Conservation (phyloP, 306 rosid species). For the Quercus glauca region DNA sequence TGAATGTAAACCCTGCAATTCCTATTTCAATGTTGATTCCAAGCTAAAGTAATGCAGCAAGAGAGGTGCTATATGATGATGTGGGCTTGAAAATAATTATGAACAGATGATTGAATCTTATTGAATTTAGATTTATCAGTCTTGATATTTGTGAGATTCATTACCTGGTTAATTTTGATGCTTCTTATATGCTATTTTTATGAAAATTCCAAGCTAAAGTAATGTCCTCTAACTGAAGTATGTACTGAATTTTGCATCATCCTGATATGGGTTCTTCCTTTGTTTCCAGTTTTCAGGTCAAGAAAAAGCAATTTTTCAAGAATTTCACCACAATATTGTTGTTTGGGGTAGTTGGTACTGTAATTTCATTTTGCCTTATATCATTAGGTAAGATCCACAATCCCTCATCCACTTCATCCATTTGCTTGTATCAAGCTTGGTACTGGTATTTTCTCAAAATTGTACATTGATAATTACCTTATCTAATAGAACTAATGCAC, state of each 20-base stretch:
- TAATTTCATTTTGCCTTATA: slow-evolving; percentile 70
- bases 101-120: neutral
- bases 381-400: slow-evolving; percentile 52
- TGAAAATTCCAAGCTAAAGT: neutral
- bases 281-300: slow-evolving; percentile 71
- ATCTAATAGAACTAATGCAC: too few relatives aligned
- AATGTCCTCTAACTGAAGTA: neutral
- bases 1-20: neutral
- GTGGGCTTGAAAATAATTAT: neutral
- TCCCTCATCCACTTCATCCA: neutral
- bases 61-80: neutral
- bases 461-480: too few relatives aligned
- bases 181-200: neutral
- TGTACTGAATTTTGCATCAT: neutral
- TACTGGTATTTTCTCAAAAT: too few relatives aligned
- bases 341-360: slow-evolving; percentile 64
- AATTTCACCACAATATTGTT: slow-evolving; percentile 65
- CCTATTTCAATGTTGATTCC: too few relatives aligned
- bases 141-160: neutral
- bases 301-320: slow-evolving; percentile 79
- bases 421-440: neutral
- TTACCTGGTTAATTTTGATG: neutral
- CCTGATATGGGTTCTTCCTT: neutral
- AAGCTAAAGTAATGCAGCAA: neutral
- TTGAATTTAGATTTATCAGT: neutral